Evolutionary conservation across 139 green algal genomes (phyloP).

Genomic region (Chlamydomonas sp.): DNA sequence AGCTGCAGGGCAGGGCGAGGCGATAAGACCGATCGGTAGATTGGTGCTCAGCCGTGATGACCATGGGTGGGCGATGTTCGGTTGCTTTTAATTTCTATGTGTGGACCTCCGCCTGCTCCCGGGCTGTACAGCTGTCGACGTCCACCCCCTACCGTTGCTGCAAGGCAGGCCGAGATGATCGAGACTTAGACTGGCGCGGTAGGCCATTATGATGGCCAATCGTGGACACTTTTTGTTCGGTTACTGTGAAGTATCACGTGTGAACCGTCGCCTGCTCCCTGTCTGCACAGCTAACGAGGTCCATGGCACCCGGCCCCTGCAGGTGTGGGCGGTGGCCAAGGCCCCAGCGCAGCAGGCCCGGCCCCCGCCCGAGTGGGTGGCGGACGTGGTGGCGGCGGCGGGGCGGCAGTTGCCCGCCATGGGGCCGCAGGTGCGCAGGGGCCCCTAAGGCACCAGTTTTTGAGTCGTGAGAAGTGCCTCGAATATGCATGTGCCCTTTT

Average conservation of each 20-base stretch:
- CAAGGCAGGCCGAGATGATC: background rate
- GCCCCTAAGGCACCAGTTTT: too few relatives aligned
- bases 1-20: background rate
- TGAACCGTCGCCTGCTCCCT: background rate
- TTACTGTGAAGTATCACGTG: background rate
- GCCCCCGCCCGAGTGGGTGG: slow-evolving; percentile 17
- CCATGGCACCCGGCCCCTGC: background rate
- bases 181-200: background rate
- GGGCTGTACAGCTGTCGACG: background rate
- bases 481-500: too few relatives aligned
- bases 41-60: background rate
- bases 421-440: background rate
- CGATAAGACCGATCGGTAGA: background rate
- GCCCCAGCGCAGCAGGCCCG: slow-evolving; percentile 5
- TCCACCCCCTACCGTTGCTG: background rate
- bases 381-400: background rate
- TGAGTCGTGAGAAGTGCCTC: too few relatives aligned
- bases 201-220: background rate
- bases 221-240: background rate
- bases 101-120: too few relatives aligned
- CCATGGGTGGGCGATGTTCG: background rate
- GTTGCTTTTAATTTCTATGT: too few relatives aligned
- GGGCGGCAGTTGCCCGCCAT: background rate
- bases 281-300: background rate
- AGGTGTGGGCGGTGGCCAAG: slow-evolving; percentile 18